Evolutionary conservation across 495 filamentous ascomycete genomes (phyloP).

Genomic region (Collariella sp.): DNA sequence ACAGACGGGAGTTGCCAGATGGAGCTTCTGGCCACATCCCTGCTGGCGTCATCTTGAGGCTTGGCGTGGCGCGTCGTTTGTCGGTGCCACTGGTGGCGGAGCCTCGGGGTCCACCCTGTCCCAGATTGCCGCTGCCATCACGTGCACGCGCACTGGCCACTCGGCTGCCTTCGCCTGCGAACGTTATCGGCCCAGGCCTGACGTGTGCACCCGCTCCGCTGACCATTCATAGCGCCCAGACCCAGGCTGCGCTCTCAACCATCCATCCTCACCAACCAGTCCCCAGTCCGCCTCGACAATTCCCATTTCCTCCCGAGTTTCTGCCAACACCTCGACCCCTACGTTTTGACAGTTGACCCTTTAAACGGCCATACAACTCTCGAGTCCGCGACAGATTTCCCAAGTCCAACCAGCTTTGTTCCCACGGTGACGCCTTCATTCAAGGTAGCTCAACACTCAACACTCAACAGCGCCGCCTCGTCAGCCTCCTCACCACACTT

Average conservation of each 20-base stretch:
- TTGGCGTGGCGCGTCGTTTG: constrained; percentile 4
- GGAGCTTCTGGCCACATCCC: not conserved
- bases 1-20: constrained; percentile 17
- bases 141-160: constrained; percentile 20
- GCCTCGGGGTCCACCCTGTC: too few species aligned
- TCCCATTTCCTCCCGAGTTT: constrained; percentile 20
- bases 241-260: constrained; percentile 17
- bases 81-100: constrained; percentile 9
- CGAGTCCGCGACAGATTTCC: not conserved
- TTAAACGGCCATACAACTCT: not conserved
- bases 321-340: constrained; percentile 7
- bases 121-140: constrained; percentile 14
- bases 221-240: constrained; percentile 12
- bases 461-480: constrained; percentile 4
- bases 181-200: constrained; percentile 15
- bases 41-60: not conserved
- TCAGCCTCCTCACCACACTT: constrained; percentile 1
- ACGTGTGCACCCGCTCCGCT: constrained; percentile 21
- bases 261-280: constrained; percentile 13
- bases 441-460: not conserved
- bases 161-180: constrained; percentile 11
- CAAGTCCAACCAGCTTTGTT: not conserved
- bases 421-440: not conserved
- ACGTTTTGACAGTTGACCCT: not conserved
- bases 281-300: constrained; percentile 15